Evolutionary conservation across 2,329 filamentous ascomycete species (phyloP).

Genomic region (Penicillium paneum): DNA sequence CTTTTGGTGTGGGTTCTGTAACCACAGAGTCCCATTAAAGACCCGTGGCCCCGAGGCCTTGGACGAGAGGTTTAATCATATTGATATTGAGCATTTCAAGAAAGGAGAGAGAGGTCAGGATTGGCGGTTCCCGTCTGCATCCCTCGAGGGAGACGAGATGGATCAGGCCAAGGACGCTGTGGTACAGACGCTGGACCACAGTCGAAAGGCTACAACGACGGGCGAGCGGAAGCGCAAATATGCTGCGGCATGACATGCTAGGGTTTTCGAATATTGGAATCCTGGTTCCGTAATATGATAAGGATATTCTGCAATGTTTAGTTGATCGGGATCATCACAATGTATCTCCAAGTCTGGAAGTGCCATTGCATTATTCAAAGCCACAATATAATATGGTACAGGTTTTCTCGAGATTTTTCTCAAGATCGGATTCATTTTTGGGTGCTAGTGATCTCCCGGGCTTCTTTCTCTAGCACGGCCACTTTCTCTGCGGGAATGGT

Average conservation of each 20-base stretch:
- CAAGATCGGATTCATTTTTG: slow-evolving; percentile 22
- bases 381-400: slow-evolving; percentile 15
- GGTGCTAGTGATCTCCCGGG: slow-evolving; percentile 30
- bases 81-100: slow-evolving; percentile 57
- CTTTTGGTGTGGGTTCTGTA: slow-evolving; percentile 90
- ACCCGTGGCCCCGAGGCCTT: slow-evolving; percentile 54
- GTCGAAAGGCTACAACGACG: not conserved
- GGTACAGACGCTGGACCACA: not conserved
- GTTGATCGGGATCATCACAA: not conserved
- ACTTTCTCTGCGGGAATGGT: slow-evolving; percentile 31
- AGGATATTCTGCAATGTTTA: slow-evolving; percentile 1
- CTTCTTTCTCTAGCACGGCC: slow-evolving; percentile 35
- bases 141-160: not conserved
- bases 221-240: slow-evolving; percentile 16
- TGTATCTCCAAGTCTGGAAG: not conserved
- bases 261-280: not conserved
- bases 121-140: slow-evolving; percentile 30
- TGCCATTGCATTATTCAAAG: not conserved
- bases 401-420: not conserved
- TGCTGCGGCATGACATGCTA: not conserved
- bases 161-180: not conserved
- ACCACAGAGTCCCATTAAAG: slow-evolving; percentile 52
- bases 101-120: slow-evolving; percentile 35
- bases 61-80: slow-evolving; percentile 67
- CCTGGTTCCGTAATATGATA: not conserved